Base-by-base conservation (phyloP, 371 early-diverging fungal genomes). In the Mucor ambiguus region DNA sequence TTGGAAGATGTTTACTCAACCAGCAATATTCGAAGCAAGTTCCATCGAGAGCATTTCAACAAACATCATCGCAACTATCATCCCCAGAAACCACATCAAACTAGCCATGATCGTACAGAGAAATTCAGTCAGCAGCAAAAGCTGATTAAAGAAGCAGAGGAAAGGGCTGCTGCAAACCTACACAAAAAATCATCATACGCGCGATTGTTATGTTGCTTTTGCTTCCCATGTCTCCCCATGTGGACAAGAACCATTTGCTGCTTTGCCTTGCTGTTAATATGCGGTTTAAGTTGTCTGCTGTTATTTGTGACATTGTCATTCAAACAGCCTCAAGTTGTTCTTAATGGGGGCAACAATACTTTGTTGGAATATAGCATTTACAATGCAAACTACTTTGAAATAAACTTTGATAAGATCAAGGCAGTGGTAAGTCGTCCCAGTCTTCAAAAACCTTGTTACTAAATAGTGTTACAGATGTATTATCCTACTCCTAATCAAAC, bases 221-320 rank as follows among this genome's bases (percentile, higher is more conserved):
- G 67, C 26, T 61, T 67, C 7, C 61, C 67, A 9, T 67, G 67
- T 30, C 30, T 67, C 5, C 67, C 67, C 16, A 67, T 67, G 67
- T 67, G 67, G 67, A 61, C 57, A 35, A 67, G 67, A 28, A 67
- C 61, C 1, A n/a, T 67, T 11, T 67, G 67, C 20, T 67, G 67
- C 41, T 61, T 67, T 44, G 37, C 56, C 16, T 67, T 67, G 18
- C 43, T 61, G 5, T 43, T 43, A 20, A 26, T 67, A 10, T 61
- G 59, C 56, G 33, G 61, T 14, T 5, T 56, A n/a, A 44, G 44
- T 46, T 26, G 56, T 24, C 14, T 56, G 10, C 12, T 60, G 11
- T 28, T 44, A 3, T 54, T 67, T 4, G 33, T 67, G 29, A 20
- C 46, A 7, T 16, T 61, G 2, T 44, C 61, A 2, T 67, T 67